Conservation (phyloP, 495 filamentous ascomycete species). For the Penicillium odoratum region DNA sequence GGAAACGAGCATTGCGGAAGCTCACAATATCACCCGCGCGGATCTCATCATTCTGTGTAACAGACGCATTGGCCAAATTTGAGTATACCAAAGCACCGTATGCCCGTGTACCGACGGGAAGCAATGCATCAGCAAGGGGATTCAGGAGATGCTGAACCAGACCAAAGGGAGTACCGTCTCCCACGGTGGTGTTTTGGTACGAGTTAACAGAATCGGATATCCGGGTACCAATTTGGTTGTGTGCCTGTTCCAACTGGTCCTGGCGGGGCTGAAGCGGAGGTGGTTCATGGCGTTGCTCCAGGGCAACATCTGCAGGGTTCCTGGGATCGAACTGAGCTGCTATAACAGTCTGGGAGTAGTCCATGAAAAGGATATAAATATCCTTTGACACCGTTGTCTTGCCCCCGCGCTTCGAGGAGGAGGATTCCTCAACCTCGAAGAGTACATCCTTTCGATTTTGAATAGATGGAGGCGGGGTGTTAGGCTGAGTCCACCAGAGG, state of each 20-base stretch:
- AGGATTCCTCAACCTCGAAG: slow-evolving; percentile 78
- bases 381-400: slow-evolving; percentile 72
- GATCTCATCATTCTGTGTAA: slow-evolving; percentile 90
- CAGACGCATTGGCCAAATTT: slow-evolving; percentile 90
- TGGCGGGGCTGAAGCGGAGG: slow-evolving; percentile 85
- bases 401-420: slow-evolving; percentile 63
- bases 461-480: slow-evolving; percentile 73
- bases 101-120: slow-evolving; percentile 78
- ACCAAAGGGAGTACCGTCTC: slow-evolving; percentile 75
- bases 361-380: slow-evolving; percentile 83
- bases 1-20: slow-evolving; percentile 91
- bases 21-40: slow-evolving; percentile 90
- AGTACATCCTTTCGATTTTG: slow-evolving; percentile 82
- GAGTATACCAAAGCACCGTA: slow-evolving; percentile 92
- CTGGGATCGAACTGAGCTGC: slow-evolving; percentile 75
- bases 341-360: slow-evolving; percentile 94
- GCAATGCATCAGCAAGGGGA: slow-evolving; percentile 69
- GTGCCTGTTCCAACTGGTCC: slow-evolving; percentile 86
- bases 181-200: slow-evolving; percentile 76
- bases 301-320: slow-evolving; percentile 65
- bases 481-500: slow-evolving; percentile 80
- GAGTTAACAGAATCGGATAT: slow-evolving; percentile 66
- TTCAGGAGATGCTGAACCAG: slow-evolving; percentile 77
- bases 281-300: slow-evolving; percentile 86
- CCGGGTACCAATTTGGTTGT: slow-evolving; percentile 70